These are phyloP conservation scores for Zygotorulaspora florentina DNA, from an alignment of 805 yeast genomes.

Conservation along the genomic window DNA sequence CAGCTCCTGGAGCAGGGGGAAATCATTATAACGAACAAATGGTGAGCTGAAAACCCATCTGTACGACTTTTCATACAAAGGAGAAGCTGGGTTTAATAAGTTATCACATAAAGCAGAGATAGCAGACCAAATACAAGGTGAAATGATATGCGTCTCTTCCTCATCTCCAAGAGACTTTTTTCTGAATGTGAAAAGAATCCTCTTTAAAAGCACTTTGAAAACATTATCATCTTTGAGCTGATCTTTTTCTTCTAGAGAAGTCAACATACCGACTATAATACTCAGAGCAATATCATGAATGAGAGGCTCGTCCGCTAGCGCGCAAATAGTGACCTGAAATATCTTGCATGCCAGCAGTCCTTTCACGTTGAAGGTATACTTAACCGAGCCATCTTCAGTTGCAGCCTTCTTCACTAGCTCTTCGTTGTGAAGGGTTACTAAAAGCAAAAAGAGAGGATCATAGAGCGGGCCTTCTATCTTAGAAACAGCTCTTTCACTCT, in stretches of 20 bases:
- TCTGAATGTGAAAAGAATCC: constrained; percentile 36
- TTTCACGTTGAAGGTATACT: constrained; percentile 46
- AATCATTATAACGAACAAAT: constrained; percentile 37
- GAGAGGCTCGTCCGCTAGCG: constrained; percentile 37
- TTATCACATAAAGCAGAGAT: constrained; percentile 55
- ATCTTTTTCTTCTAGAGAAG: constrained; percentile 39
- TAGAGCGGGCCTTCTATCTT: constrained; percentile 39
- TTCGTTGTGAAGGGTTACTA: constrained; percentile 58
- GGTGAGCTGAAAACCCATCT: constrained; percentile 57
- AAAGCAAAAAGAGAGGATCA: constrained; percentile 67
- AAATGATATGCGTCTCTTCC: constrained; percentile 22
- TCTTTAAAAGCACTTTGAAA: constrained; percentile 49
- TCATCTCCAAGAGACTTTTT: constrained; percentile 12
- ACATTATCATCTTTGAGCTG: constrained; percentile 54
- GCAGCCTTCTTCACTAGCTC: constrained; percentile 47
- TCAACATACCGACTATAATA: constrained; percentile 44
- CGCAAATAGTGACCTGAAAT: constrained; percentile 43
- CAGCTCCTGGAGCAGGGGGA: constrained; percentile 39
- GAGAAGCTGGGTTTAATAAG: constrained; percentile 65
- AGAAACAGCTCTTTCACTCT: constrained; percentile 2
- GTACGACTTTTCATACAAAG: constrained; percentile 64
- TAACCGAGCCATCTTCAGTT: constrained; percentile 27
- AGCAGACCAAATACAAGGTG: constrained; percentile 51
- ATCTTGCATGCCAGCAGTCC: constrained; percentile 54
- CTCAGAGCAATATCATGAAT: constrained; percentile 30